Percentiles rank a stretch among this genome's conserved stretches.
Evolutionary conservation across 805 yeast genomes (phyloP).

Genomic region (Candida sakaeoensis): DNA sequence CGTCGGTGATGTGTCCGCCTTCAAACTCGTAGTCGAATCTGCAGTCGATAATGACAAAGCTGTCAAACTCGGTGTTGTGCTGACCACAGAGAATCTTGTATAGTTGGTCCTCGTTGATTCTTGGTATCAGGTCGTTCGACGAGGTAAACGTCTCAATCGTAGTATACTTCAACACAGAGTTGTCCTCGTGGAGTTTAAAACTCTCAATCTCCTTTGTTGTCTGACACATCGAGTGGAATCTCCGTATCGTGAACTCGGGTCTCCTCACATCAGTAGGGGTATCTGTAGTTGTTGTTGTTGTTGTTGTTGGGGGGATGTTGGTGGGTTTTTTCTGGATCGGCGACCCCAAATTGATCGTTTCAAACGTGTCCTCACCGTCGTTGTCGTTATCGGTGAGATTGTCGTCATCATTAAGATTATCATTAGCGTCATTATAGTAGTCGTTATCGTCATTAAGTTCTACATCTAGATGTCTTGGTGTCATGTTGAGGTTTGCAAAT

Average conservation of each 20-base stretch:
- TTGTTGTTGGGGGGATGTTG: not conserved
- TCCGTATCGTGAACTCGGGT: constrained; percentile 35
- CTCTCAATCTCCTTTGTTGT: constrained; percentile 32
- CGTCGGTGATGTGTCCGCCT: constrained; percentile 90
- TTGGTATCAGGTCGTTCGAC: constrained; percentile 60
- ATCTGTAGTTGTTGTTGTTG: constrained; percentile 21
- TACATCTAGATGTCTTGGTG: not conserved
- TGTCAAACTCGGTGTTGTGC: constrained; percentile 48
- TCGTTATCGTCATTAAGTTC: not conserved
- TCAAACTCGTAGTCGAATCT: constrained; percentile 87
- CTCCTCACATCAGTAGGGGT: constrained; percentile 15
- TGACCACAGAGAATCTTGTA: constrained; percentile 55
- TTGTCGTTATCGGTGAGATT: constrained; percentile 10
- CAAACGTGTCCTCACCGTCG: constrained; percentile 14
- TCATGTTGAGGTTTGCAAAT: constrained; percentile 8
- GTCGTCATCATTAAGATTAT: not conserved
- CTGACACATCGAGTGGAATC: constrained; percentile 70
- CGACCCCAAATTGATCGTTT: constrained; percentile 13
- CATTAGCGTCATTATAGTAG: not conserved
- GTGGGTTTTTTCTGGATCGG: constrained; percentile 7
- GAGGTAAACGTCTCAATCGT: constrained; percentile 26
- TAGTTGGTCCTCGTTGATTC: constrained; percentile 59
- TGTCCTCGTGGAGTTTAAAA: constrained; percentile 22
- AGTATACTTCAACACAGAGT: constrained; percentile 29
- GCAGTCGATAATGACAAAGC: constrained; percentile 71